Percentiles rank a stretch among this genome's conserved stretches.
Evolutionary conservation across 805 yeast species (phyloP).

Genomic region (Candida yuanshanica): DNA sequence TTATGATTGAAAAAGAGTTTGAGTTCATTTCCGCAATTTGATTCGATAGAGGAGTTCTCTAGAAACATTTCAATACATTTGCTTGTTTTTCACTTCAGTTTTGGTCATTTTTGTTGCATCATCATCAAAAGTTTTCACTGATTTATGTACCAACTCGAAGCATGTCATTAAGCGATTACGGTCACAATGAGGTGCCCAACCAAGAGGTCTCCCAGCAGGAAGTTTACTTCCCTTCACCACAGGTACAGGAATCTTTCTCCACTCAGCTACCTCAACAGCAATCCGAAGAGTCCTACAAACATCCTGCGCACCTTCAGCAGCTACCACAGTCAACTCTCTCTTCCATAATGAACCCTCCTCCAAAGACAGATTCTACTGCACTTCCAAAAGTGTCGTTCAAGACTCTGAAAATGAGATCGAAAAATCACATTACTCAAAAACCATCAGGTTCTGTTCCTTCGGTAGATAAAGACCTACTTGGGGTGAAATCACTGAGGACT

Average conservation of each 20-base stretch:
- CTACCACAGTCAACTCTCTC: background rate
- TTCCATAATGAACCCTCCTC: background rate
- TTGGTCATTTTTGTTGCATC: too few species aligned
- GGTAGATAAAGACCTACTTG: background rate
- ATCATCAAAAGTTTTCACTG: too few species aligned
- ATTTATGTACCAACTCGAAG: too few species aligned
- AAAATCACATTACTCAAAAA: background rate
- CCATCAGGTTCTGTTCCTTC: background rate
- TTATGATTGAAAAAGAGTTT: background rate
- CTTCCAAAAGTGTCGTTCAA: background rate
- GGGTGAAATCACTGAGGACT: conserved; percentile 1
- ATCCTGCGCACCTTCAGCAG: background rate
- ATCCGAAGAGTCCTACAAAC: background rate
- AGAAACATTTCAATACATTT: too few species aligned
- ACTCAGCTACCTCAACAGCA: background rate
- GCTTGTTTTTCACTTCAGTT: too few species aligned
- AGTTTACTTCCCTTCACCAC: too few species aligned
- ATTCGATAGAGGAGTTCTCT: background rate
- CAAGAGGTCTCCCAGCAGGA: too few species aligned
- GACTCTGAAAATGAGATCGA: background rate
- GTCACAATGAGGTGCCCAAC: too few species aligned
- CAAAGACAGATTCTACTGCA: background rate
- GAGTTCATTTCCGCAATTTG: background rate
- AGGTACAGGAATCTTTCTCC: too few species aligned
- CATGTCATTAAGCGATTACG: too few species aligned